Evolutionary conservation across 2,329 filamentous ascomycete species (phyloP), one percentile per base, ranked within the genome.

Genomic region (Gnomoniopsis smithogilvyi): DNA sequence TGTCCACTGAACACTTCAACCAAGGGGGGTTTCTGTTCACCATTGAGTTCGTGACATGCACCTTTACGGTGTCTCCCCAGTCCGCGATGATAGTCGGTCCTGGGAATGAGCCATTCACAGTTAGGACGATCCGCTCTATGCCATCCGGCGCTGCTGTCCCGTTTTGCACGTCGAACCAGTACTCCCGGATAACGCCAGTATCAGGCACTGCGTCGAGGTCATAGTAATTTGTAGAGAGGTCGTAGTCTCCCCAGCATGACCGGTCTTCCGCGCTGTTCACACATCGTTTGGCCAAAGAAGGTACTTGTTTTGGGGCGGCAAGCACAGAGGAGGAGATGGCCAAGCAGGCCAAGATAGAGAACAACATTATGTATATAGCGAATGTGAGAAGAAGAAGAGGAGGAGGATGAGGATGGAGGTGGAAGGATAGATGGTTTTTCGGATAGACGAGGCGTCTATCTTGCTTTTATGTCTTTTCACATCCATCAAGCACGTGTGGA

Each of bases 41-140:
- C 52, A 54, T 47, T 3, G 41, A 33, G 41, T 54, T 54, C 26
- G 41, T 54, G 11, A 54, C 52, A 24, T 54, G 52, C 6, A 54
- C 41, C 47, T 46, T 30, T 33, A 59, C 45, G 41, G 43, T 51
- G 15, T 59, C 57, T 10, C 57, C 57, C 46, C 51, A 54, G 30
- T 59, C 48, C 2, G 59, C 59, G 14, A 53, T 51, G 36, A 61
- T 61, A 6, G 71, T 70, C 2, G 81, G 82, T 1, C 81, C 82
- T 6, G 81, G 81, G 61, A 78, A 76, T 70, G 15, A 45, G 11
- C 75, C 74, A 63, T 81, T 82, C 64, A 81, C 66, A 41, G 81
- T 70, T 64, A 67, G 66, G 38, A 64, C 58, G 11, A 45, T 22
- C 4, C 65, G 52, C 12, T 56, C 48, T 8, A 72, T 65, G 10